These are phyloP conservation scores for Microbotryum silenes-acaulis DNA, from an alignment of 1,284 basidiomycete species.

Conservation along the genomic window DNA sequence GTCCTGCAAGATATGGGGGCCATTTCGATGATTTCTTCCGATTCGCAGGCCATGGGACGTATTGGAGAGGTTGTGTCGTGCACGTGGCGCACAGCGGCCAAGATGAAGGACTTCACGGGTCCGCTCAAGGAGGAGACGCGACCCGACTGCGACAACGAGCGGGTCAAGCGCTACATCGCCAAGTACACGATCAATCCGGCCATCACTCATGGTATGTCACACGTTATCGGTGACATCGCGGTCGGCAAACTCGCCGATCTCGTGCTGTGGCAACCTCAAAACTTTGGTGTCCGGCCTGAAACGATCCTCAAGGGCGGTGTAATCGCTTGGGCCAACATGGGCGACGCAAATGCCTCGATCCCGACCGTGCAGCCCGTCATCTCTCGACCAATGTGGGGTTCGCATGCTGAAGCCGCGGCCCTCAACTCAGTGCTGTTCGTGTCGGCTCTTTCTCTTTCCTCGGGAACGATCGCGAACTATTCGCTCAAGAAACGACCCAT, in stretches of 20 bases:
- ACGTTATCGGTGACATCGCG: constrained; percentile 76
- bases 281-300: constrained; percentile 86
- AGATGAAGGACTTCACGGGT: constrained; percentile 76
- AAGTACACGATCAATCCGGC: constrained; percentile 99
- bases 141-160: constrained; percentile 69
- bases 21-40: constrained; percentile 89
- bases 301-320: constrained; percentile 91
- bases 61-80: constrained; percentile 89
- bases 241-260: constrained; percentile 83
- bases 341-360: constrained; percentile 53
- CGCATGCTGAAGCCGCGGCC: constrained; percentile 62
- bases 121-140: constrained; percentile 57
- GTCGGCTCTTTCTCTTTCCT: constrained; percentile 61
- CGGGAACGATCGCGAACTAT: constrained; percentile 60
- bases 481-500: constrained; percentile 64
- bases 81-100: constrained; percentile 95
- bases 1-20: constrained; percentile 90
- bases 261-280: constrained; percentile 86
- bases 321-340: constrained; percentile 71
- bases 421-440: constrained; percentile 79
- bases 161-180: constrained; percentile 90
- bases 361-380: constrained; percentile 85
- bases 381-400: constrained; percentile 83
- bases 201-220: constrained; percentile 85
- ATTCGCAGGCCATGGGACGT: constrained; percentile 94